Base-by-base conservation (phyloP, 139 green algal genomes). In the Micractinium sp. region DNA sequence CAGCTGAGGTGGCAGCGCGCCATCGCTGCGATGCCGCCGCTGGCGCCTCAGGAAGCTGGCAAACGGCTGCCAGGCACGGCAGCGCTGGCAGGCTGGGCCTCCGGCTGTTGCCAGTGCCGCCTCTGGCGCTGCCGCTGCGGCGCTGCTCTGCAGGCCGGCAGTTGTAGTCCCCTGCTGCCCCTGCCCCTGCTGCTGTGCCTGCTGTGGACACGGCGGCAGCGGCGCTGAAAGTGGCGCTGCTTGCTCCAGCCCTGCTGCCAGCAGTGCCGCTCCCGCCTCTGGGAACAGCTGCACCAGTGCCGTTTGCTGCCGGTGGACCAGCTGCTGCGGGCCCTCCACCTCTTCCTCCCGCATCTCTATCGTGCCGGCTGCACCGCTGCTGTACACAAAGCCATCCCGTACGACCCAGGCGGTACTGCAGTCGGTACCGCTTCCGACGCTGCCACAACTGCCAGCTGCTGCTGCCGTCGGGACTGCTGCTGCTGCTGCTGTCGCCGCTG, bases 61-160 rank as follows among this genome's bases (percentile, higher is more conserved):
- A 61, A 92, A 92, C 0, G 90, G 90, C 86, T 71, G 71, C 90
- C 90, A 92, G 35, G 87, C 78, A 25, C 5, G 0, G 41, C 85
- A 88, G 31, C 41, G 20, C 31, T 13, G 69, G 69, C 84, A 74
- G 39, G 63, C 12, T 35, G 66, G 25, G 12, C 27, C 67, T 22
- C 18, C 66, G 22, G 39, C 41, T 61, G 9, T 20, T 25, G 67
- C 38, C 47, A 25, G n/a, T 69, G 82, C 35, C 63, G 82, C n/a
- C n/a, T n/a, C 67, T 38, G 67, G 25, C 36, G 33, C 33, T 13
- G 15, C 13, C 31, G 31, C n/a, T 60, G 81, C n/a, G 41, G 3
- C 81, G 35, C 33, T 53, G 29, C 9, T 33, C 47, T 9, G 47
- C 47, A 9, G 47, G 31, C 75, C 75, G 33, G 14, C 19, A n/a